Conservation (phyloP, 2,329 filamentous ascomycete species). For the Penicillium sp. region DNA sequence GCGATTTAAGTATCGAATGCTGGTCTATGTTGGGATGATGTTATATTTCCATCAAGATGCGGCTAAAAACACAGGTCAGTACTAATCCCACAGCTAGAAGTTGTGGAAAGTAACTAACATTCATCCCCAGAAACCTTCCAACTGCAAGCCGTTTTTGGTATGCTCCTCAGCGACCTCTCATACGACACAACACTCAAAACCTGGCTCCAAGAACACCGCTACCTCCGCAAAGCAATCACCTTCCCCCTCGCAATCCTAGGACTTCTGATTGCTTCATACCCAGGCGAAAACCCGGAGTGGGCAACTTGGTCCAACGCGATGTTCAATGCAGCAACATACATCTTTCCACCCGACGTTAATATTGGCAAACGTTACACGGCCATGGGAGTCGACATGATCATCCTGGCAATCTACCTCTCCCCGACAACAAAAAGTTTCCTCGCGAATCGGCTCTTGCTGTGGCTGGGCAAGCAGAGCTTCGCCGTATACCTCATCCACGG, state of each 20-base stretch:
- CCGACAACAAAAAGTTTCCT: slow-evolving; percentile 51
- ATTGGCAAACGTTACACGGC: slow-evolving; percentile 49
- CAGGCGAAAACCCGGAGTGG: slow-evolving; percentile 53
- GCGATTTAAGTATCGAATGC: slow-evolving; percentile 49
- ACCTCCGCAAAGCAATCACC: slow-evolving; percentile 39
- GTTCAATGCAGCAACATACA: slow-evolving; percentile 41
- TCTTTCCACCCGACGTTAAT: slow-evolving; percentile 49
- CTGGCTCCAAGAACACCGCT: slow-evolving; percentile 46
- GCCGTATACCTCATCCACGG: slow-evolving; percentile 58
- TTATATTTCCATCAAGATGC: slow-evolving; percentile 52
- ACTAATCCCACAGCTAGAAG: neutral
- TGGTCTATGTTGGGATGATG: slow-evolving; percentile 48
- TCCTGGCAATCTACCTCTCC: slow-evolving; percentile 54
- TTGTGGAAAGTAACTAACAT: neutral
- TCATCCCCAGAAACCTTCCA: slow-evolving; percentile 52
- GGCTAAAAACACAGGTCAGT: slow-evolving; percentile 48
- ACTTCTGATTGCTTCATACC: slow-evolving; percentile 52
- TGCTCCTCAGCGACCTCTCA: slow-evolving; percentile 54
- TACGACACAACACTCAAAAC: slow-evolving; percentile 49
- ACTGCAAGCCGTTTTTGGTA: slow-evolving; percentile 53
- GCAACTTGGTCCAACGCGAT: slow-evolving; percentile 50
- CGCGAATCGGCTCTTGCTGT: slow-evolving; percentile 52
- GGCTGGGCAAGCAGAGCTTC: slow-evolving; percentile 57
- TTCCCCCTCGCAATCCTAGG: slow-evolving; percentile 44
- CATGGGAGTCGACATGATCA: slow-evolving; percentile 51